A percentile compares a stretch with the other conserved stretches of the same genome.
These are phyloP conservation scores for Nakataea oryzae DNA, from an alignment of 2,329 filamentous ascomycete genomes.

Conservation along the genomic window DNA sequence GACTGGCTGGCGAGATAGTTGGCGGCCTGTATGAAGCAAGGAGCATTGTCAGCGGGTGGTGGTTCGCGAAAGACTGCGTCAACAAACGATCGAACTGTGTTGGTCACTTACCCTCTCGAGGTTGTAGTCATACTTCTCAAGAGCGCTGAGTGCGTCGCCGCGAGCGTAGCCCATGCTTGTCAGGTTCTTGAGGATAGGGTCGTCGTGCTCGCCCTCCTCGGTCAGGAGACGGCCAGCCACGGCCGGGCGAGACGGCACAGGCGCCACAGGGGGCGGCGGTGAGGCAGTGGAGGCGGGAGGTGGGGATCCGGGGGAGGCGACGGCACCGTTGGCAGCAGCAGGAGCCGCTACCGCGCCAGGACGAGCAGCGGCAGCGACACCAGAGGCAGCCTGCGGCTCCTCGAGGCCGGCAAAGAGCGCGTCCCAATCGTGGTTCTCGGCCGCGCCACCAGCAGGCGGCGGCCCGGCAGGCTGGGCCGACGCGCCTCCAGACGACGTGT, in stretches of 20 bases:
- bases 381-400: constrained; percentile 26
- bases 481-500: constrained; percentile 8
- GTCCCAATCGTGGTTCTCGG: constrained; percentile 76
- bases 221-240: constrained; percentile 55
- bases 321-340: not conserved
- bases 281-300: not conserved
- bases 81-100: too few relatives aligned
- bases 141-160: constrained; percentile 60
- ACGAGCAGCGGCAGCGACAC: constrained; percentile 13
- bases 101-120: constrained; percentile 67
- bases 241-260: constrained; percentile 10
- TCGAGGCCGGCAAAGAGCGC: constrained; percentile 81
- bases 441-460: constrained; percentile 2
- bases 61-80: not conserved
- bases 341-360: constrained; percentile 14
- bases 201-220: constrained; percentile 71
- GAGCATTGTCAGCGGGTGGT: not conserved
- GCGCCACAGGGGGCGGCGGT: constrained; percentile 8
- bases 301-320: not conserved
- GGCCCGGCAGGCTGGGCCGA: not conserved
- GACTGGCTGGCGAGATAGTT: constrained; percentile 46
- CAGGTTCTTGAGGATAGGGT: constrained; percentile 81
- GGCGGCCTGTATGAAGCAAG: constrained; percentile 30
- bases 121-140: constrained; percentile 96
- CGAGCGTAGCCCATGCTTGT: constrained; percentile 83